Conservation (phyloP, 108 stramenopile species). For the Hondaea fermentalgiana region DNA sequence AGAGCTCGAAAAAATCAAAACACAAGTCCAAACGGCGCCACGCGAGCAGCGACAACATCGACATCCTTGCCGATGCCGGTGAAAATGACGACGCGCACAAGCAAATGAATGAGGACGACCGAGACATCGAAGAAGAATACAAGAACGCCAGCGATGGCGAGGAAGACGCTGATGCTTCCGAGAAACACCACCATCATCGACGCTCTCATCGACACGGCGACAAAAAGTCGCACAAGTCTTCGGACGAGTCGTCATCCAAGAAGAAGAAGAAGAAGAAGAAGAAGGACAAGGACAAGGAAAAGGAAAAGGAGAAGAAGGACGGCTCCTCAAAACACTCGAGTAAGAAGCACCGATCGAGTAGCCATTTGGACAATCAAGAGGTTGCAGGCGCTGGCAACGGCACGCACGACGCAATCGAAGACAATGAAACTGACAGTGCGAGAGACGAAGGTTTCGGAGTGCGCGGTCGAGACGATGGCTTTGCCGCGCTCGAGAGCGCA, state of each 20-base stretch:
- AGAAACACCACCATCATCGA: not conserved
- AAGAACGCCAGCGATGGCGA: not conserved
- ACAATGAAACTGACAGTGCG: too few species aligned
- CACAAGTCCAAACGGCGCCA: not conserved
- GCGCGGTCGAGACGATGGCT: too few species aligned
- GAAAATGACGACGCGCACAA: not conserved
- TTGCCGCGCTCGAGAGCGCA: too few species aligned
- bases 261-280: slow-evolving; percentile 3
- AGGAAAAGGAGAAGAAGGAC: not conserved
- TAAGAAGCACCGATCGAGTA: not conserved
- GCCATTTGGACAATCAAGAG: not conserved
- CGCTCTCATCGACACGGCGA: not conserved
- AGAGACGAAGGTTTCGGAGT: too few species aligned
- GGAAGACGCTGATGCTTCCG: not conserved
- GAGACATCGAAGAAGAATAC: not conserved
- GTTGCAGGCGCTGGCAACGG: too few species aligned
- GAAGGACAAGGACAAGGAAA: not conserved
- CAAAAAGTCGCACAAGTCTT: not conserved
- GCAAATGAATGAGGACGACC: not conserved
- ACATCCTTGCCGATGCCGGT: too few species aligned
- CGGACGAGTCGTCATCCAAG: not conserved
- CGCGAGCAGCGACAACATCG: not conserved
- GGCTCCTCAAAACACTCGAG: not conserved
- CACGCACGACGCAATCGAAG: too few species aligned
- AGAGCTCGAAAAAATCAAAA: not conserved